Evolutionary conservation across 768 basidiomycete genomes (phyloP), one percentile per base, ranked within the genome.

Genomic region (Mycena crocata): DNA sequence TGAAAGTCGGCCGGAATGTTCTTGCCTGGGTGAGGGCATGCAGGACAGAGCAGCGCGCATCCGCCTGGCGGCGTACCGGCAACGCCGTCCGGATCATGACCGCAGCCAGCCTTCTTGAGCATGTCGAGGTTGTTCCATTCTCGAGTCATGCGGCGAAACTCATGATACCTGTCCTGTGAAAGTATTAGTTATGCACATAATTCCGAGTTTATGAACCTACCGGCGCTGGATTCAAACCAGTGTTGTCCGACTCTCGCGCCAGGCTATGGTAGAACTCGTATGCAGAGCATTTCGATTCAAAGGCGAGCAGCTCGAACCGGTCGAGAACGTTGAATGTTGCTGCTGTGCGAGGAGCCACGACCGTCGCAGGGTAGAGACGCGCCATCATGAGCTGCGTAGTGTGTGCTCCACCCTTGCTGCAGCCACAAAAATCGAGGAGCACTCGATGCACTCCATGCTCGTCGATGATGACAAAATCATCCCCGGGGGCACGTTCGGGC

Each of bases 11-110:
- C 26, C 12, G 73, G 75, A 12, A 78, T 56, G 59, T 78, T 78
- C 15, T 68, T 72, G 1, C 61, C 69, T 0, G 73, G 76, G 7
- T 77, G 74, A 3, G 74, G 77, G 58, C 74, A 78, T 12, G 72
- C 74, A n/a, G 75, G 73, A 56, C 76, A 79, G 23, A 64, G 26
- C 9, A 78, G 60, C 8, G 76, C 74, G 17, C 67, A 64, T 39
- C 74, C 63, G 0, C 75, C 73, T 2, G 32, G 28, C 54, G 69
- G 48, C 2, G 72, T 77, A 13, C 34, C 64, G 5, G 34, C 46
- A 2, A 70, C 49, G 9, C 75, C 73, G 4, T 4, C 46, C 12
- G 63, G 46, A 26, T 71, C 73, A 49, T 74, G 70, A 5, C 63
- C 74, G 7, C 69, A 24, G 9, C 70, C 73, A 7, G 56, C 66